Evolutionary conservation across 495 filamentous ascomycete species (phyloP), one percentile per base, ranked within the genome.

Genomic region (Aspergillus incahuasiensis): DNA sequence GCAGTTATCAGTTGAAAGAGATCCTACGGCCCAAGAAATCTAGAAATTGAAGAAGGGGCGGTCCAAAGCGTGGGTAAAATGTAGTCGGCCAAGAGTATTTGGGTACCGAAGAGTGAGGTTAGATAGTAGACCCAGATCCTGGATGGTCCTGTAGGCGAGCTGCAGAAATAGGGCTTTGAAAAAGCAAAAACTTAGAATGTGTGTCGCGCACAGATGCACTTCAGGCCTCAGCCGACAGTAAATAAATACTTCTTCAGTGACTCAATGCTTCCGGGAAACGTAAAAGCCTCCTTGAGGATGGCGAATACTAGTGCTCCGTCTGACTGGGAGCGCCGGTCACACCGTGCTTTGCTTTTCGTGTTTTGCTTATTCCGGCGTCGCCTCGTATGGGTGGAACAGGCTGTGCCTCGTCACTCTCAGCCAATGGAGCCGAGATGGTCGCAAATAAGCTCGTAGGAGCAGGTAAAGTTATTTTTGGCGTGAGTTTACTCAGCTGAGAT

Each of bases 401-500:
- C 42, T 54, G 52, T 52, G 58, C 58, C 58, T 56, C 53, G 58
- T 53, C 38, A 38, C 47, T 38, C 15, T 42, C 41, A 32, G 48
- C 61, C 56, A 60, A 63, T 60, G 52, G 50, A 55, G 39, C 34
- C 25, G 34, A 41, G 24, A 52, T 24, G 20, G 25, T 22, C 21
- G 16, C 24, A 28, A 57, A 61, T 52, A 56, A 48, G 53, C 48
- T 53, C 52, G 51, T 40, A 1, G 30, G 38, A 40, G 38, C 15
- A 44, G 22, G 46, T 35, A 35, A 35, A 35, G 48, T 55, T 54
- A 56, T 41, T 44, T 40, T 39, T 46, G 43, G 35, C 34, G 15
- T 25, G 11, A 20, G 41, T 45, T 35, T 48, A 48, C 59, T 54
- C 59, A 61, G 49, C 53, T 57, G 54, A 61, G 52, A 38, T 45